phyloP scores from a whole-genome alignment of 768 basidiomycete species.

The Russula compacta region DNA sequence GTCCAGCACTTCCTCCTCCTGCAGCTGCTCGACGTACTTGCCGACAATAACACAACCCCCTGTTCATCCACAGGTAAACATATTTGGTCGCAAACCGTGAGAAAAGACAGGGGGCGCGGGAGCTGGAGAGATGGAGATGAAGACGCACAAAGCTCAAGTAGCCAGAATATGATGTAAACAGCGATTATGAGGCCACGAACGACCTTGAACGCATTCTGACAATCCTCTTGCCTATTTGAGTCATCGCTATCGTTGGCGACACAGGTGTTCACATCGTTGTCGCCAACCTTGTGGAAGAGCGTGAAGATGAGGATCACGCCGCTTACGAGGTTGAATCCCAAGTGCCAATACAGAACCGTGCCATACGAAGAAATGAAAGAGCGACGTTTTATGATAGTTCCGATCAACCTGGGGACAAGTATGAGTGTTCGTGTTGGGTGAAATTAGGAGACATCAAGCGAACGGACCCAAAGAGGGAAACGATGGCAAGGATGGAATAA shows the following conservation, averaged over 20 bases:
- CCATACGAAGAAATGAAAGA: slow-evolving; percentile 38
- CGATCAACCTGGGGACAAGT: slow-evolving; percentile 31
- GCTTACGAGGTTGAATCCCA: slow-evolving; percentile 38
- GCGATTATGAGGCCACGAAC: slow-evolving; percentile 37
- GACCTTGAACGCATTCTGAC: slow-evolving; percentile 35
- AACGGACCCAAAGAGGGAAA: slow-evolving; percentile 18
- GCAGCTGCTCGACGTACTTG: slow-evolving; percentile 44
- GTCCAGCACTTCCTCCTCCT: slow-evolving; percentile 34
- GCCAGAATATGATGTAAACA: slow-evolving; percentile 42
- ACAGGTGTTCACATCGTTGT: slow-evolving; percentile 32
- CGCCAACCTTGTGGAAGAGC: slow-evolving; percentile 33
- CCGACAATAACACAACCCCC: slow-evolving; percentile 45
- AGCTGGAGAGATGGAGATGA: not conserved
- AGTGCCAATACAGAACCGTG: slow-evolving; percentile 35
- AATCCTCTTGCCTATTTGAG: slow-evolving; percentile 29
- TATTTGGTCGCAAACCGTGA: slow-evolving; percentile 1
- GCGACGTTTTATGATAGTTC: slow-evolving; percentile 34
- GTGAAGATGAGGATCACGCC: slow-evolving; percentile 43
- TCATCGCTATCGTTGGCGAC: slow-evolving; percentile 26
- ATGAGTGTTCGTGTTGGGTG: not conserved
- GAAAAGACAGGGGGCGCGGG: not conserved
- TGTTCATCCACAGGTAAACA: slow-evolving; percentile 20
- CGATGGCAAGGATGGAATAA: slow-evolving; percentile 3
- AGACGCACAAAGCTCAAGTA: slow-evolving; percentile 45
- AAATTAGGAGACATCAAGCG: not conserved